Conservation (phyloP, 129 eudicot species). For the Erigeron canadensis region DNA sequence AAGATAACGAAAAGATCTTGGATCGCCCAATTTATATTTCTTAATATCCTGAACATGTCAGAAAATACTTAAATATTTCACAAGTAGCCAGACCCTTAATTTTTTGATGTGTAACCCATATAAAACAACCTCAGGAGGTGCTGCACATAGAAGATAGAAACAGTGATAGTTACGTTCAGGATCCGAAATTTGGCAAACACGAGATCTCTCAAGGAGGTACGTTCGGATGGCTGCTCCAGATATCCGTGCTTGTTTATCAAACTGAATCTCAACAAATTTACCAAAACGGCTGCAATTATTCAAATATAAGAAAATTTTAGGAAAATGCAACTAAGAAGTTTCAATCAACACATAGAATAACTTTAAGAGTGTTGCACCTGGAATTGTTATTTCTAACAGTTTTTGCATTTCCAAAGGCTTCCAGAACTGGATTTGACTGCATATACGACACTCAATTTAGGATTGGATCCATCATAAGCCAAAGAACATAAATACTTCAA, state of each 20-base stretch:
- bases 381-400: constrained; percentile 95
- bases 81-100: constrained; percentile 9
- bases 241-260: constrained; percentile 83
- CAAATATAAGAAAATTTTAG: constrained; percentile 28
- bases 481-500: constrained; percentile 25
- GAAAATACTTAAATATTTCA: constrained; percentile 23
- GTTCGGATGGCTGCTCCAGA: constrained; percentile 98
- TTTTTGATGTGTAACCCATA: constrained; percentile 8
- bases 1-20: constrained; percentile 80
- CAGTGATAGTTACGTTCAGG: constrained; percentile 98
- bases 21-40: constrained; percentile 81
- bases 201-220: constrained; percentile 95
- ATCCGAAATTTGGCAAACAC: constrained; percentile 95
- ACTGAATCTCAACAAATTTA: constrained; percentile 96
- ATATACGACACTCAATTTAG: constrained; percentile 26
- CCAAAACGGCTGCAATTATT: constrained; percentile 84
- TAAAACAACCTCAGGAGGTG: constrained; percentile 78
- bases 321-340: background rate
- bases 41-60: constrained; percentile 62
- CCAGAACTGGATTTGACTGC: constrained; percentile 99
- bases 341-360: constrained; percentile 12
- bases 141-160: constrained; percentile 94
- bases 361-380: constrained; percentile 47
- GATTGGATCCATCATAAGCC: constrained; percentile 9
- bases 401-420: constrained; percentile 99